Evolutionary conservation across 75 land plant species (phyloP).

Genomic region (Picea sitchensis): DNA sequence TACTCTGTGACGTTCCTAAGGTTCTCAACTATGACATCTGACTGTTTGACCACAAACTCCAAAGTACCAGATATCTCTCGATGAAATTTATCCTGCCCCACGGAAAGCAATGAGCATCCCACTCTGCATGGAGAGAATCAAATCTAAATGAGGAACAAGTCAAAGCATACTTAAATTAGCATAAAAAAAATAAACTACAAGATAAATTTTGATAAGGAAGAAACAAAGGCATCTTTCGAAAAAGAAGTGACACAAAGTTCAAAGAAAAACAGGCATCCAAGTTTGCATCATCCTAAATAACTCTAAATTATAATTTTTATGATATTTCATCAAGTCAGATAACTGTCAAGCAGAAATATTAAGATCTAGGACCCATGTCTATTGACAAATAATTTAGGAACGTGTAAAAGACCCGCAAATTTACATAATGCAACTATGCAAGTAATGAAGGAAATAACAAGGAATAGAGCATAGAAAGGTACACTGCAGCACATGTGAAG

Average conservation of each 20-base stretch:
- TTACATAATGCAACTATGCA: neutral
- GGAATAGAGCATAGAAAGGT: slow-evolving; percentile 23
- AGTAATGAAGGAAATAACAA: neutral
- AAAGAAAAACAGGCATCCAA: neutral
- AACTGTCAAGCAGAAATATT: neutral
- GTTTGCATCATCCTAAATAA: neutral
- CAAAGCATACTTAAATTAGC: slow-evolving; percentile 39
- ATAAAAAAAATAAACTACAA: slow-evolving; percentile 31
- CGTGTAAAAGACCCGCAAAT: neutral
- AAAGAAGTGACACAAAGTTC: neutral
- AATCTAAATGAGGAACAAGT: neutral
- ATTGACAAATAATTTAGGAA: neutral
- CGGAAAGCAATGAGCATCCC: slow-evolving; percentile 5
- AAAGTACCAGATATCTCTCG: neutral
- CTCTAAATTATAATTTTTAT: neutral
- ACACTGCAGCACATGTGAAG: slow-evolving; percentile 76
- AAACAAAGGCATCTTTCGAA: neutral
- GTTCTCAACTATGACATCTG: slow-evolving; percentile 66
- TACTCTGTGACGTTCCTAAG: slow-evolving; percentile 65
- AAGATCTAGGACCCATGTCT: neutral
- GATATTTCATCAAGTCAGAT: neutral
- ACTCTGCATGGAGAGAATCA: neutral
- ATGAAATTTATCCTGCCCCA: slow-evolving; percentile 11
- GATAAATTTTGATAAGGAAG: neutral
- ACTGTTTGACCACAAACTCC: slow-evolving; percentile 37